These are phyloP conservation scores for Exophiala sideris DNA, from an alignment of 2,329 filamentous ascomycete species.

Conservation along the genomic window DNA sequence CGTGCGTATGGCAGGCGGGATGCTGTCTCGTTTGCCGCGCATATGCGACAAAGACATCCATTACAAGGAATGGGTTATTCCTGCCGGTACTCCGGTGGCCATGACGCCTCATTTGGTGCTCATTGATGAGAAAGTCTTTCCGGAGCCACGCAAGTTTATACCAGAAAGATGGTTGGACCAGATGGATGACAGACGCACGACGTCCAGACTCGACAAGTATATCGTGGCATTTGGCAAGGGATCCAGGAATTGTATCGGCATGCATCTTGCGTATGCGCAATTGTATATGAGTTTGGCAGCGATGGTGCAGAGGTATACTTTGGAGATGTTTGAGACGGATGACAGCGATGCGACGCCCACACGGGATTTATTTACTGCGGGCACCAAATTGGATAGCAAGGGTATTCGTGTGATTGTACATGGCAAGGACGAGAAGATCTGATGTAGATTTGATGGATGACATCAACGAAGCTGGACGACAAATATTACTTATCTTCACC, in stretches of 20 bases:
- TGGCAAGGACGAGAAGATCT: constrained; percentile 15
- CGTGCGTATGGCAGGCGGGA: constrained; percentile 29
- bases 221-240: constrained; percentile 40
- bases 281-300: constrained; percentile 30
- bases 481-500: neutral
- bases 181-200: constrained; percentile 7
- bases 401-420: constrained; percentile 28
- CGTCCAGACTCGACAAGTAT: constrained; percentile 30
- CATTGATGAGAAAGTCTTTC: constrained; percentile 35
- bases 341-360: constrained; percentile 21
- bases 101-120: constrained; percentile 32
- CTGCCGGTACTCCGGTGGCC: constrained; percentile 31
- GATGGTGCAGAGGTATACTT: constrained; percentile 24
- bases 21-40: constrained; percentile 23
- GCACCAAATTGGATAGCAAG: constrained; percentile 28
- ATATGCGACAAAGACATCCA: constrained; percentile 27
- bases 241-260: constrained; percentile 35
- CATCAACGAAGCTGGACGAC: neutral
- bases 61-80: constrained; percentile 34
- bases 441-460: neutral
- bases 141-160: constrained; percentile 29
- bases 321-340: constrained; percentile 26
- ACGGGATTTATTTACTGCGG: constrained; percentile 24
- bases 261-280: constrained; percentile 32
- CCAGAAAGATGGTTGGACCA: constrained; percentile 34